A percentile compares a stretch with the other conserved stretches of the same genome.
phyloP scores from a whole-genome alignment of 2,329 filamentous ascomycete species.

The Lachnum nothofagi region DNA sequence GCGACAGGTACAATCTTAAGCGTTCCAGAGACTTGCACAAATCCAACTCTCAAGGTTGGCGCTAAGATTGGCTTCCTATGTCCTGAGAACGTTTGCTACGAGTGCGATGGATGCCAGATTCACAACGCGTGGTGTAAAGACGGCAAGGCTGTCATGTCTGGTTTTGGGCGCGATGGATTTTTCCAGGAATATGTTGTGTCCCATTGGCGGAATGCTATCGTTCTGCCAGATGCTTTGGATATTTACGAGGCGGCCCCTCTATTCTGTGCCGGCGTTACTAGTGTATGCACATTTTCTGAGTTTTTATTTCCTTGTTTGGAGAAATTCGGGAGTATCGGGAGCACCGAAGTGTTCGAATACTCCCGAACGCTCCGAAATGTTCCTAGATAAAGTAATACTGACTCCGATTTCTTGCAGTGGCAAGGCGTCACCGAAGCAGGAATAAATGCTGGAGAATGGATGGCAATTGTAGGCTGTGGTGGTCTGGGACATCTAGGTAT shows the following conservation, averaged over 20 bases:
- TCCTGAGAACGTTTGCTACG: conserved; percentile 11
- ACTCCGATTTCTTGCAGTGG: no score
- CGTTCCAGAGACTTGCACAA: conserved; percentile 9
- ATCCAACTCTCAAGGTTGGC: conserved; percentile 12
- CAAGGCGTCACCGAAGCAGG: conserved; percentile 12
- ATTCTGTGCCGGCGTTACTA: conserved; percentile 47
- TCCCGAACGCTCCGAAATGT: no score
- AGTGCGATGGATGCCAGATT: conserved; percentile 42
- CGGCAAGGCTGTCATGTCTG: conserved; percentile 38
- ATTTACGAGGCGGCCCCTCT: conserved; percentile 38
- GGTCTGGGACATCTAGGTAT: conserved; percentile 21
- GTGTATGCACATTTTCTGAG: no score
- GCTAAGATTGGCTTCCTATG: conserved; percentile 16
- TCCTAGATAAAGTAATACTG: no score
- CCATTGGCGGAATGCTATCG: conserved; percentile 41
- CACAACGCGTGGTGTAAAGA: conserved; percentile 40
- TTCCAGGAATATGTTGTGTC: conserved; percentile 45
- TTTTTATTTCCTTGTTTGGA: no score
- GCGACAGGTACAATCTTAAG: conserved; percentile 15
- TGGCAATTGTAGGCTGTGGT: conserved; percentile 21
- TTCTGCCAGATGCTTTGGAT: conserved; percentile 36
- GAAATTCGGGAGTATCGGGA: no score
- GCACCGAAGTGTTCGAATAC: no score
- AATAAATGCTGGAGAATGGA: conserved; percentile 17
- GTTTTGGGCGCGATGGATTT: conserved; percentile 40